These are phyloP conservation scores for Immersiella caudata DNA, from an alignment of 495 filamentous ascomycete species.

Conservation along the genomic window DNA sequence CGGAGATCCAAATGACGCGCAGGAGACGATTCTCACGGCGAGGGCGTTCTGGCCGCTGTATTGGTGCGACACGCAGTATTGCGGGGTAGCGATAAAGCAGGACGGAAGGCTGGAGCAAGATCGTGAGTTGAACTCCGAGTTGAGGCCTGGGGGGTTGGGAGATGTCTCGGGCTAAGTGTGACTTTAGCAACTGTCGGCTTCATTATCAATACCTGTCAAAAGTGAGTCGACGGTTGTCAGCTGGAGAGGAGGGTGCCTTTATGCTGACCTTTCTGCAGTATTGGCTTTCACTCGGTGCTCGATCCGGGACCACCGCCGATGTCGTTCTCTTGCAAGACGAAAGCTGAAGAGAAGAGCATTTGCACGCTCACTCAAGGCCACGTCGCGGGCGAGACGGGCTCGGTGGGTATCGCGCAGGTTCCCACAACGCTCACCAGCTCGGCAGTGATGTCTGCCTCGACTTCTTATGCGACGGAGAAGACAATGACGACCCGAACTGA, in stretches of 20 bases:
- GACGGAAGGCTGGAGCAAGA: constrained; percentile 39
- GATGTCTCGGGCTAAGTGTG: constrained; percentile 31
- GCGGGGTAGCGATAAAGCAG: constrained; percentile 43
- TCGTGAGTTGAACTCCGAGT: constrained; percentile 41
- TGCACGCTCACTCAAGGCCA: constrained; percentile 19
- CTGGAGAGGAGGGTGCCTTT: background rate
- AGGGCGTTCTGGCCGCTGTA: constrained; percentile 46
- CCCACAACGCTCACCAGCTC: background rate
- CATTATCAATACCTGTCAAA: constrained; percentile 53
- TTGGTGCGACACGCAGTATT: constrained; percentile 49
- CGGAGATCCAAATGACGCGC: background rate
- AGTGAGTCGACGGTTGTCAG: constrained; percentile 36
- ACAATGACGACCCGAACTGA: background rate
- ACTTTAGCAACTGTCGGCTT: constrained; percentile 45
- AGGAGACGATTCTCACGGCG: background rate
- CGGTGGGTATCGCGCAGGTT: background rate
- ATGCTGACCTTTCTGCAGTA: constrained; percentile 31
- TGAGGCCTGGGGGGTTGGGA: background rate
- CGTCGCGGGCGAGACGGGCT: constrained; percentile 13
- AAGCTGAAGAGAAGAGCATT: background rate
- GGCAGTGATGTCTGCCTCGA: background rate
- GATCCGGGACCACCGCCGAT: constrained; percentile 44
- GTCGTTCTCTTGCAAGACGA: constrained; percentile 28
- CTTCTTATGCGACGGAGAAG: background rate
- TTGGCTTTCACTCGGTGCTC: constrained; percentile 40